phyloP scores from a whole-genome alignment of 2,329 filamentous ascomycete species.

The Gaeumannomyces tritici region DNA sequence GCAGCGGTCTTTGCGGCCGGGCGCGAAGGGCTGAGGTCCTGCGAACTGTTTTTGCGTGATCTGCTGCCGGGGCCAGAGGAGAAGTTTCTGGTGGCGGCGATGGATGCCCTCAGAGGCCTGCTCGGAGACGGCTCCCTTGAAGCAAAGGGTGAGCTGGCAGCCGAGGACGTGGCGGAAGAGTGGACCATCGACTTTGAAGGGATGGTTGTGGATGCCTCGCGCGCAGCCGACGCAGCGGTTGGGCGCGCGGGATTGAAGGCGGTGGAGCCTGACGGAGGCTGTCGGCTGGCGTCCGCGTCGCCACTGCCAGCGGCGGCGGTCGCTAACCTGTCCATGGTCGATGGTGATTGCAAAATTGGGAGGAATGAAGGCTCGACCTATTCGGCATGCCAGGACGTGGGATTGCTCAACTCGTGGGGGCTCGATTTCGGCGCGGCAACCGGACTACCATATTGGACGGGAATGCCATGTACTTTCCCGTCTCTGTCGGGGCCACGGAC shows the following conservation, averaged over 20 bases:
- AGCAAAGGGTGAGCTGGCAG: slow-evolving; percentile 19
- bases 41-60: slow-evolving; percentile 56
- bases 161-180: slow-evolving; percentile 13
- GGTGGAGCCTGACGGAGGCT: not conserved
- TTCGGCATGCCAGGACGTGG: slow-evolving; percentile 1
- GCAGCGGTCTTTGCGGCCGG: slow-evolving; percentile 39
- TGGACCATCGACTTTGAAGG: slow-evolving; percentile 9
- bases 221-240: not conserved
- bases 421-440: not conserved
- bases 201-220: not conserved
- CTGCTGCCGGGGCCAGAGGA: slow-evolving; percentile 29
- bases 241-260: not conserved
- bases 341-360: not conserved
- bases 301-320: not conserved
- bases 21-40: slow-evolving; percentile 55
- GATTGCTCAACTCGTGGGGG: not conserved
- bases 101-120: slow-evolving; percentile 19
- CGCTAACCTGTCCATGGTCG: not conserved
- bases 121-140: slow-evolving; percentile 39
- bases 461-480: not conserved
- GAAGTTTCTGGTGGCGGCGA: slow-evolving; percentile 19
- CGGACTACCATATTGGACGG: slow-evolving; percentile 2
- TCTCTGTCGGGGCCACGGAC: not conserved
- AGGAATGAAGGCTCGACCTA: not conserved
- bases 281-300: not conserved